Evolutionary conservation across 2,329 filamentous ascomycete genomes (phyloP), one percentile per base, ranked within the genome.

Genomic region (Beauveria rudraprayagi): DNA sequence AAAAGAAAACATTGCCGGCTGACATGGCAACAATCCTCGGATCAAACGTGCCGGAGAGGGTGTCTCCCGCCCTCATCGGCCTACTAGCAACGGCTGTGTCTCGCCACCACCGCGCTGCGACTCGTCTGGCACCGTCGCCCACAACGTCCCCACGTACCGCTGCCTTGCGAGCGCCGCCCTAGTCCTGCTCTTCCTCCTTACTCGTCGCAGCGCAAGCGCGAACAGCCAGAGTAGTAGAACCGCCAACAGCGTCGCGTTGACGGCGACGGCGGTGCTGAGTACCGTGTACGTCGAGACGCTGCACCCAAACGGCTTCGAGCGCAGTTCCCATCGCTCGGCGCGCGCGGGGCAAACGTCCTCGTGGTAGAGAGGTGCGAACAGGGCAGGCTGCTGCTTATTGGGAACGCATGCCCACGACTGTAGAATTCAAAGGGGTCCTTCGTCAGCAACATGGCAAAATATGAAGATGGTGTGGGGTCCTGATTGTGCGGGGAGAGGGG

Each of bases 391-490:
- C 61, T 78, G 69, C 17, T 73, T 70, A 63, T 83, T 83, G 24
- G 82, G 82, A 1, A 84, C 77, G 67, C 82, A 85, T 0, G 78
- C 77, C 69, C 77, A 80, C 5, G 80, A 80, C 80, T 83, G 61
- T 44, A 26, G 26, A 8, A 14, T 16, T 16, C 4, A 5, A 16
- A 24, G 19, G 8, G 46, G 24, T 28, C 14, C 7, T 26, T 48
- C 3, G 11, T 48, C 24, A 28, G 46, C 46, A 48, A 26, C 8
- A 26, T 16, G 34, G 14, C 34, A 37, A 14, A 6, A 37, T 37
- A 14, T 34, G 14, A 6, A 37, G 14, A 37, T 37, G 34, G 34
- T 37, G 34, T 37, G 34, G 34, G 9, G 47, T 30, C 19, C 10
- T 11, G 24, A 50, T 19, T 19, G 41, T 43, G 53, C 40, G 28